Conservation (phyloP, 2,329 filamentous ascomycete species). For the Neofusicoccum umdonicola region DNA sequence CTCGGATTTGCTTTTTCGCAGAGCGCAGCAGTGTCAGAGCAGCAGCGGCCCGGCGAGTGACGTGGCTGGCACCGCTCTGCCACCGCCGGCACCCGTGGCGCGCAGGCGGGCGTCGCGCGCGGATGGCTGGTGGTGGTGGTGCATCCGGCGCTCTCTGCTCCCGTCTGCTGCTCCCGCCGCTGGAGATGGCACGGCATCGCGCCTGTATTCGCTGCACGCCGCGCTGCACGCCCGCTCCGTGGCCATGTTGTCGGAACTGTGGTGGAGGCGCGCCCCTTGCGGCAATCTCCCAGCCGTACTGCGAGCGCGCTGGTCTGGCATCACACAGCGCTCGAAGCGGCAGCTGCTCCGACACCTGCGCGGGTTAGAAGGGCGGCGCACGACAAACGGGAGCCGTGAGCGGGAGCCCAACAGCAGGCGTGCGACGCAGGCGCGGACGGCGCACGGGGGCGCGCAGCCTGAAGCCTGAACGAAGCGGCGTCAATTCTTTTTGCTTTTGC, state of each 20-base stretch:
- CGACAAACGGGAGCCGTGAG: not conserved
- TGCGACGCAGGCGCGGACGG: not conserved
- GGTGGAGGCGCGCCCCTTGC: slow-evolving; percentile 10
- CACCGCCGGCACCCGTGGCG: not conserved
- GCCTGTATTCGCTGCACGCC: not conserved
- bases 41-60: not conserved
- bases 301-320: not conserved
- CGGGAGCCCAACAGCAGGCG: not conserved
- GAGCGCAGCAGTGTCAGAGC: not conserved
- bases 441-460: not conserved
- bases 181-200: not conserved
- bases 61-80: not conserved
- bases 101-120: not conserved
- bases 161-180: not conserved
- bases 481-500: not conserved
- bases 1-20: not conserved
- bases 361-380: not conserved
- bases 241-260: not conserved
- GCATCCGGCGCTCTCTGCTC: not conserved
- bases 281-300: not conserved
- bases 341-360: not conserved
- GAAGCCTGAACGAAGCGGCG: not conserved
- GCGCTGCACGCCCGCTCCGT: not conserved
- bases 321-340: slow-evolving; percentile 10
- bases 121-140: not conserved